Percentiles rank a stretch among this genome's conserved stretches.
These are phyloP conservation scores for Sophora flavescens DNA, from an alignment of 306 rosid species.

Conservation along the genomic window DNA sequence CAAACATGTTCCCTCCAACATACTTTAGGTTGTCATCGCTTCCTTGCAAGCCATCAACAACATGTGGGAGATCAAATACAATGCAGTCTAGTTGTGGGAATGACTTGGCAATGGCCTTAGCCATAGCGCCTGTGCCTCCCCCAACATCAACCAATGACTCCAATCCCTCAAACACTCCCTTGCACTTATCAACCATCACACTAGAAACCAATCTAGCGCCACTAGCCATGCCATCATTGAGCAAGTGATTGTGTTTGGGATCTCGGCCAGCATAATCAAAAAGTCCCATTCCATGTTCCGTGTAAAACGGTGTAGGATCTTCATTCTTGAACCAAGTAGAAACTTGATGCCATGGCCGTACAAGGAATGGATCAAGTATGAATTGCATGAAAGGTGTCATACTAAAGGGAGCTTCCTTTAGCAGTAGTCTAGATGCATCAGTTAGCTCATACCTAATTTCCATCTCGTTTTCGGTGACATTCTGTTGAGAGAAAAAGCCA, in stretches of 20 bases:
- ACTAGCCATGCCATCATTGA: constrained; percentile 49
- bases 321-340: constrained; percentile 45
- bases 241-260: neutral
- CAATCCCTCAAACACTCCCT: constrained; percentile 48
- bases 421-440: constrained; percentile 43
- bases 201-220: constrained; percentile 34
- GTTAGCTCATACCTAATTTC: constrained; percentile 51
- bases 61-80: constrained; percentile 46
- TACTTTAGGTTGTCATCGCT: neutral
- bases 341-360: constrained; percentile 34
- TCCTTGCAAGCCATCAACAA: constrained; percentile 40
- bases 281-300: constrained; percentile 28
- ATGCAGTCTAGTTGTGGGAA: constrained; percentile 49
- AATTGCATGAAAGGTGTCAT: constrained; percentile 31
- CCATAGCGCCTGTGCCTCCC: constrained; percentile 54
- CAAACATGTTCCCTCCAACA: constrained; percentile 47
- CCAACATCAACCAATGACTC: constrained; percentile 58
- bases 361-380: constrained; percentile 35
- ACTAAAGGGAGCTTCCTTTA: constrained; percentile 43
- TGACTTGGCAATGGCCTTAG: constrained; percentile 46
- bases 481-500: constrained; percentile 47
- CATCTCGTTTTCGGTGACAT: neutral
- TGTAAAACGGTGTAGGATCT: constrained; percentile 32
- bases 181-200: constrained; percentile 30
- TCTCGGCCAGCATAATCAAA: constrained; percentile 38